Evolutionary conservation across 208 protist genomes (phyloP).

Genomic region (Leishmania mexicana): DNA sequence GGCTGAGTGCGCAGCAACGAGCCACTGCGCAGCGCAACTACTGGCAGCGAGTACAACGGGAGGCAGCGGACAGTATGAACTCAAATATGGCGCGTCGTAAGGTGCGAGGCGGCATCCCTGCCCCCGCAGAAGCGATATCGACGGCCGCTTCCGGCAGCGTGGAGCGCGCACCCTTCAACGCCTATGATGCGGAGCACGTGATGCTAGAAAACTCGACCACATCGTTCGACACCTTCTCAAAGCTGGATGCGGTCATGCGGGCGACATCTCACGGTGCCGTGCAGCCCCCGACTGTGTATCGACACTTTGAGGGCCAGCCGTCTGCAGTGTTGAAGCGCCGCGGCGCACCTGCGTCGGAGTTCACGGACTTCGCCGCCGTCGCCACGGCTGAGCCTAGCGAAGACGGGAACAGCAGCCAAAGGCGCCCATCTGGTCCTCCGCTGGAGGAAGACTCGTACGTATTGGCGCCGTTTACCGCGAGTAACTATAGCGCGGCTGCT

Average conservation of each 20-base stretch:
- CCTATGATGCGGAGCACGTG: neutral
- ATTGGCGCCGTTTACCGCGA: neutral
- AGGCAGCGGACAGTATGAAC: neutral
- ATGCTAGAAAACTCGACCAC: neutral
- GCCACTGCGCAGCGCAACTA: conserved; percentile 73
- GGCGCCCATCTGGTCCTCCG: neutral
- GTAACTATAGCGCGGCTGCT: neutral
- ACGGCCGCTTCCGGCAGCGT: neutral
- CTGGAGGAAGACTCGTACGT: neutral
- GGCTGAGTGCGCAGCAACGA: conserved; percentile 64
- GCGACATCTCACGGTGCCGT: neutral
- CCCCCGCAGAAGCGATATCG: neutral
- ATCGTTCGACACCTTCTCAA: neutral
- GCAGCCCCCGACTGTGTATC: neutral
- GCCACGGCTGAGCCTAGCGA: neutral
- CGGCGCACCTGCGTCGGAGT: neutral
- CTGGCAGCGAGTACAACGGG: conserved; percentile 27
- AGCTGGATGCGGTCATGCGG: neutral
- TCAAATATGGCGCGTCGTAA: neutral
- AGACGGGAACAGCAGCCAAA: neutral
- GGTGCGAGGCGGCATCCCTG: neutral
- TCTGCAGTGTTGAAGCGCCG: conserved; percentile 37
- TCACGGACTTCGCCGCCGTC: neutral
- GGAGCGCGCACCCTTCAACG: neutral
- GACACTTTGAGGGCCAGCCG: conserved; percentile 46